Evolutionary conservation across 306 rosid species (phyloP).

Genomic region (Carpinus fangiana): DNA sequence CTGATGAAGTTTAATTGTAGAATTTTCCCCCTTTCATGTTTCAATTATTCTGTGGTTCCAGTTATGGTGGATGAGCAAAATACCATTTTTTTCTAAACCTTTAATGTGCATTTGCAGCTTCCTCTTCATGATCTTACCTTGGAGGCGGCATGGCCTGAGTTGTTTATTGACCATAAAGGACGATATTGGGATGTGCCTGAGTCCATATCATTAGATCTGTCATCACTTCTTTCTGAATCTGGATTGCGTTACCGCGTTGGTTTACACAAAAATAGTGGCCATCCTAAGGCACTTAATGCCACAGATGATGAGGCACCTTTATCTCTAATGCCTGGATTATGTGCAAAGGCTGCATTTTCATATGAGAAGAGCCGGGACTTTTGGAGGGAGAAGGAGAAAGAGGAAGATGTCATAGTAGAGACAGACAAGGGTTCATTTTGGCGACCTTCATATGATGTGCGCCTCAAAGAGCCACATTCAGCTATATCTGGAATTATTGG

Average conservation of each 20-base stretch:
- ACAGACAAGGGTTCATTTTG: constrained; percentile 26
- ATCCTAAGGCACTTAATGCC: constrained; percentile 55
- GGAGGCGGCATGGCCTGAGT: constrained; percentile 94
- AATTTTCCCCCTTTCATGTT: background rate
- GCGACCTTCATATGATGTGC: constrained; percentile 59
- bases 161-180: constrained; percentile 86
- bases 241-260: constrained; percentile 84
- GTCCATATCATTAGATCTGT: constrained; percentile 71
- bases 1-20: background rate
- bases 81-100: constrained; percentile 21
- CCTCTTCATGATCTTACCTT: constrained; percentile 69
- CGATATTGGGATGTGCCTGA: constrained; percentile 86
- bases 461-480: constrained; percentile 71
- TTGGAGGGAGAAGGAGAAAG: constrained; percentile 52
- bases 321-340: constrained; percentile 69
- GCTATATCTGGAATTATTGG: constrained; percentile 79
- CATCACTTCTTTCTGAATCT: constrained; percentile 54
- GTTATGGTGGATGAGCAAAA: constrained; percentile 9
- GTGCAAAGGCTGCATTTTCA: constrained; percentile 79
- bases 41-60: constrained; percentile 4
- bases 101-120: constrained; percentile 50
- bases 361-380: constrained; percentile 59
- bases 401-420: constrained; percentile 27
- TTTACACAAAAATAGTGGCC: constrained; percentile 66
- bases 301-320: constrained; percentile 42